Conservation (phyloP, 106 monocot species). For the Dioscorea dumetorum region DNA sequence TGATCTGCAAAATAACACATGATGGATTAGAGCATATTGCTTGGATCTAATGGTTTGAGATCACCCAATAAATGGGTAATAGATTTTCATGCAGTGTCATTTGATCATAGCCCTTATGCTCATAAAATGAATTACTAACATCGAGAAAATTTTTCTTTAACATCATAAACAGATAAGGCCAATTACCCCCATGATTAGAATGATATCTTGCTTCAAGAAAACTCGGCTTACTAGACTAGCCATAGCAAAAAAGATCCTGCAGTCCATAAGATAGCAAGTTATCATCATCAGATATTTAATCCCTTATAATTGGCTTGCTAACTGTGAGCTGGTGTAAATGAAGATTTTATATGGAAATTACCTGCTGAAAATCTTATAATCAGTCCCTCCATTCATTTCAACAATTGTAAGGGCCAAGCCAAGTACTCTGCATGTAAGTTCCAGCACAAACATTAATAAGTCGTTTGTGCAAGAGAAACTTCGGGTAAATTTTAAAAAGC, state of each 20-base stretch:
- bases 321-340: background rate
- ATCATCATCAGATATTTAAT: no score
- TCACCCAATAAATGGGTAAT: no score
- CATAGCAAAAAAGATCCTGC: constrained; percentile 32
- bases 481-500: background rate
- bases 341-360: constrained; percentile 5
- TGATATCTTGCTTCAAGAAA: constrained; percentile 26
- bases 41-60: background rate
- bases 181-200: constrained; percentile 41
- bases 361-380: constrained; percentile 23
- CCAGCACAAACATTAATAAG: background rate
- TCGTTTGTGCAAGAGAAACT: background rate
- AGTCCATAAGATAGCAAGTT: no score
- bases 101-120: background rate
- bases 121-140: background rate
- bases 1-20: constrained; percentile 21
- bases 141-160: background rate
- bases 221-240: constrained; percentile 18
- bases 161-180: background rate
- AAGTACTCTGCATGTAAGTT: constrained; percentile 27
- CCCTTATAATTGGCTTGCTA: no score
- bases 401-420: constrained; percentile 13
- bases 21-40: background rate
- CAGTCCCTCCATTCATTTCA: constrained; percentile 17
- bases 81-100: background rate